Evolutionary conservation across 345 rosid genomes (phyloP).

Genomic region (Linum trigynum): DNA sequence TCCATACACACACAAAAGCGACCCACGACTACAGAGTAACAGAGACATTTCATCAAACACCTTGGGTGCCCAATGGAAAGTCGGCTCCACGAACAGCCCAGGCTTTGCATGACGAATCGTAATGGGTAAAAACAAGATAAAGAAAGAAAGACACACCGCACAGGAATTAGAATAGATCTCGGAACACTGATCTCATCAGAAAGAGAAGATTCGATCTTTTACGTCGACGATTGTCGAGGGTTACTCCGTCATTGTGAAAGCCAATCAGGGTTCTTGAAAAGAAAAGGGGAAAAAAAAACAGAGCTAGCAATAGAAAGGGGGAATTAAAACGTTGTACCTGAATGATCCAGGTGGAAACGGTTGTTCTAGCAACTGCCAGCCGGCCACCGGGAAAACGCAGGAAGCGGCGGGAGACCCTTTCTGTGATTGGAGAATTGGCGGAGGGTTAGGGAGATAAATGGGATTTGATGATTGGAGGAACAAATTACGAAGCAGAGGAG

Average conservation of each 20-base stretch:
- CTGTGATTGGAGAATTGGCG: no score
- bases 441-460: not conserved
- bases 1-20: not conserved
- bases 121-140: not conserved
- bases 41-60: slow-evolving; percentile 1
- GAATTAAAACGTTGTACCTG: not conserved
- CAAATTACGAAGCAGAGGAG: not conserved
- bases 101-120: slow-evolving; percentile 17
- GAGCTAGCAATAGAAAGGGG: not conserved
- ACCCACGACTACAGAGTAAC: slow-evolving; percentile 14
- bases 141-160: no score
- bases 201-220: not conserved
- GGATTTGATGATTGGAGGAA: not conserved
- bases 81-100: not conserved
- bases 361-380: no score
- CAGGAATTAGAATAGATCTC: slow-evolving; percentile 6
- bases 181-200: slow-evolving; percentile 5
- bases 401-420: no score
- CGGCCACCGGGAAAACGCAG: no score
- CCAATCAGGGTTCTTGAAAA: no score
- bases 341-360: no score
- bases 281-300: not conserved
- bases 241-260: not conserved
- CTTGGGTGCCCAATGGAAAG: slow-evolving; percentile 1
- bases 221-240: not conserved